Evolutionary conservation across 2,329 filamentous ascomycete genomes (phyloP), one percentile per base, ranked within the genome.

Genomic region (Beauveria rudraprayagi): DNA sequence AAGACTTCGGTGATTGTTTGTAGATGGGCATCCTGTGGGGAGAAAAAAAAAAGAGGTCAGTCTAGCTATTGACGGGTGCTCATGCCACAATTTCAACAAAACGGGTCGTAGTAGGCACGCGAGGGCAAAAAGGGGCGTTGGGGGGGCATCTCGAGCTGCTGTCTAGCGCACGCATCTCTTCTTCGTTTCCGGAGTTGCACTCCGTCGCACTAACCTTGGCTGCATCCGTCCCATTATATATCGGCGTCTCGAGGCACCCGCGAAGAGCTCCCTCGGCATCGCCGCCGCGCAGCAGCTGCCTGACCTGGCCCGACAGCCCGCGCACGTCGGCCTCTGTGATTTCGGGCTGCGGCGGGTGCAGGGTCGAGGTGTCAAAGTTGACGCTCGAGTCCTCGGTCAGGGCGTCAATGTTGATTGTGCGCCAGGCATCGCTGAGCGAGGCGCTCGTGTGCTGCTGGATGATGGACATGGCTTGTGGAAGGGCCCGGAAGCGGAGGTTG

Each of bases 361-460:
- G 85, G 19, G 91, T 91, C 63, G 88, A 84, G 65, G 90, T 86
- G 76, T 95, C 90, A 78, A 97, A 97, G 83, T 97, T 97, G 76
- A 85, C 79, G 66, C 90, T 85, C 69, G 91, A 94, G 76, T 97
- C 92, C 63, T 92, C 91, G 74, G 94, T 90, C 69, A 96, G 83
- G 67, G 88, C 87, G 74, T 97, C 92, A 75, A 97, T 89, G 82
- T 97, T 91, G 82, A 97, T 94, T 67, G 91, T 96, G 75, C 92
- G 90, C 85, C 85, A 88, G 71, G 83, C 82, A 67, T 88, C 85
- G 74, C 77, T 77, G 60, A 88, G 79, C 67, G 84, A 79, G 61
- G 82, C 81, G 62, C 78, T 75, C 56, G 80, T 83, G 75, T 85
- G 81, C 72, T 87, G 83, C 72, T 86, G 85, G 67, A 87, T 86